Evolutionary conservation across 805 yeast genomes (phyloP).

Genomic region (Hanseniaspora thailandica): DNA sequence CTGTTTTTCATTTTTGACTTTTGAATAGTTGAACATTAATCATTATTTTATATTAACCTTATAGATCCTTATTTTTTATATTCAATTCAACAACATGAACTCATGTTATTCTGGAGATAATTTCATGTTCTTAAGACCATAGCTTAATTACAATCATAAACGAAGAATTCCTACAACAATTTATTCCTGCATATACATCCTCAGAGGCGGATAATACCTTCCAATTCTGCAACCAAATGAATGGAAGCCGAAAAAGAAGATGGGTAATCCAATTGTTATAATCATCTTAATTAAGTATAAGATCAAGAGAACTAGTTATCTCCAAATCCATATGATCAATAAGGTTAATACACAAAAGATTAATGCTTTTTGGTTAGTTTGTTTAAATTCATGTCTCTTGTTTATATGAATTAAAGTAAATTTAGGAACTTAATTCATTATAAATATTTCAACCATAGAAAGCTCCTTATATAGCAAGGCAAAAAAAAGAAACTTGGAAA

Average conservation of each 20-base stretch:
- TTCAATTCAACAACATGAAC: conserved; percentile 11
- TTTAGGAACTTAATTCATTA: too few species aligned
- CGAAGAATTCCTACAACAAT: conserved; percentile 62
- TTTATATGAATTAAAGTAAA: too few species aligned
- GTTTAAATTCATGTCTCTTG: too few species aligned
- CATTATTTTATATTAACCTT: too few species aligned
- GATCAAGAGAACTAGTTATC: background rate
- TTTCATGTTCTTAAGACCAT: background rate
- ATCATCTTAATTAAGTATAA: conserved; percentile 4
- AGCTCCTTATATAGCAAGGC: too few species aligned
- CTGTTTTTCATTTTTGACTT: background rate
- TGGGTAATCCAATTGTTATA: conserved; percentile 15
- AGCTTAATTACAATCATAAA: conserved; percentile 40
- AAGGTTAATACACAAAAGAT: background rate
- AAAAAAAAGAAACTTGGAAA: too few species aligned
- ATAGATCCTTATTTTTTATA: too few species aligned
- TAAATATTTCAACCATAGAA: too few species aligned
- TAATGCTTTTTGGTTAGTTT: too few species aligned
- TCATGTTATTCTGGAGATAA: conserved; percentile 9
- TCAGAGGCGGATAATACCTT: conserved; percentile 33
- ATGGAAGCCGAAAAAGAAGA: background rate
- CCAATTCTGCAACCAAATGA: background rate
- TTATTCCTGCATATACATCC: conserved; percentile 66
- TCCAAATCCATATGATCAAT: background rate
- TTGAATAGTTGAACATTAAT: background rate